Evolutionary conservation across 352 stramenopile species (phyloP).

Genomic region (Globisporangium perplexum): DNA sequence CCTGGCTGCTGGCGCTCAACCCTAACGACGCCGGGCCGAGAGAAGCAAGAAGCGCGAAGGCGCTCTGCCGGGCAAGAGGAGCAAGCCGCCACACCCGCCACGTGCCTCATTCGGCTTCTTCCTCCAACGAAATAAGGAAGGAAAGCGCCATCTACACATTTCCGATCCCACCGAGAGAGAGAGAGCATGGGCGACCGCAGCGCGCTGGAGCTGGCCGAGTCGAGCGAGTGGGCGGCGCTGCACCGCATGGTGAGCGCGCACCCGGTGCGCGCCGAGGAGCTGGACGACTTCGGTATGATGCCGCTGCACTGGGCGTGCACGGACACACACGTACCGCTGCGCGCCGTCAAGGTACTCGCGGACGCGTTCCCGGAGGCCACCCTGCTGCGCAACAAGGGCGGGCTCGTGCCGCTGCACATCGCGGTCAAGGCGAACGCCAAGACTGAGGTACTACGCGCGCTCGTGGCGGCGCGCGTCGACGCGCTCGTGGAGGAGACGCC

Average conservation of each 20-base stretch:
- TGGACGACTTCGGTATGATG: slow-evolving; percentile 86
- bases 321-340: slow-evolving; percentile 60
- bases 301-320: slow-evolving; percentile 84
- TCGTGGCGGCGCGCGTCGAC: slow-evolving; percentile 43
- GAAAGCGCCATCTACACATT: no score
- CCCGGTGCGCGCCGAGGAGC: slow-evolving; percentile 54
- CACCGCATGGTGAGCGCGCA: slow-evolving; percentile 46
- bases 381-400: slow-evolving; percentile 69
- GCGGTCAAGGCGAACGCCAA: slow-evolving; percentile 70
- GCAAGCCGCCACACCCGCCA: no score
- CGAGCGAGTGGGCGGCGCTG: slow-evolving; percentile 59
- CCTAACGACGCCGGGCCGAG: no score
- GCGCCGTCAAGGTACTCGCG: slow-evolving; percentile 59
- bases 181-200: slow-evolving; percentile 21
- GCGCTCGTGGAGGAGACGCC: slow-evolving; percentile 64
- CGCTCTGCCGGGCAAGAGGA: no score
- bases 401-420: slow-evolving; percentile 75
- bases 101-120: neutral
- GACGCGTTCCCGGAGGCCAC: slow-evolving; percentile 48
- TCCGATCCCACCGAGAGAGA: no score
- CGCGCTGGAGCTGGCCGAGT: slow-evolving; percentile 71
- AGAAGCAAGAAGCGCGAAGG: no score
- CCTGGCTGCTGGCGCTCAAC: no score
- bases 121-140: neutral
- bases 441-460: slow-evolving; percentile 52